These are phyloP conservation scores for Trichoderma gracile DNA, from an alignment of 2,329 filamentous ascomycete species.

Conservation along the genomic window DNA sequence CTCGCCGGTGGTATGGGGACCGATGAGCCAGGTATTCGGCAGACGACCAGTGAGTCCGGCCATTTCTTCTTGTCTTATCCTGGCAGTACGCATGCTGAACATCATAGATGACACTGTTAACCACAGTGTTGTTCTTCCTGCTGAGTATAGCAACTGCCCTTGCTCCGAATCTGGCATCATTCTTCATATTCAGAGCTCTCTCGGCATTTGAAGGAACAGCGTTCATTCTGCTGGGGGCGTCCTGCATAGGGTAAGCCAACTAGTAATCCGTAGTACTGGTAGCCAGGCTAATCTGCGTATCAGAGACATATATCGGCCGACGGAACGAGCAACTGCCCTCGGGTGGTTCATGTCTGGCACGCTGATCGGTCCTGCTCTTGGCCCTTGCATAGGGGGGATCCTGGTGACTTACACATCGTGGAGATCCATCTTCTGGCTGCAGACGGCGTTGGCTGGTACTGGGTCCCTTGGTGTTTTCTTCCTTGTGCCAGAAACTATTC, in stretches of 20 bases:
- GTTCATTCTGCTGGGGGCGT: constrained; percentile 70
- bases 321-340: constrained; percentile 69
- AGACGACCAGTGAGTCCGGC: constrained; percentile 52
- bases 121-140: constrained; percentile 63
- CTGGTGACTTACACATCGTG: constrained; percentile 74
- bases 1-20: constrained; percentile 70
- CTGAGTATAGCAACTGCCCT: constrained; percentile 73
- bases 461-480: constrained; percentile 62
- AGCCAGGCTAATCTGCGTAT: constrained; percentile 25
- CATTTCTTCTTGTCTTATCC: neutral
- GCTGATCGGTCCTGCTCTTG: constrained; percentile 69
- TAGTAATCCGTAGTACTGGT: neutral
- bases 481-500: constrained; percentile 72
- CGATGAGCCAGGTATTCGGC: constrained; percentile 66
- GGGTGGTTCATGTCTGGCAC: constrained; percentile 73
- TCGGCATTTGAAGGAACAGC: constrained; percentile 75
- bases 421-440: constrained; percentile 77
- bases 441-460: constrained; percentile 65
- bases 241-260: constrained; percentile 60
- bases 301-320: constrained; percentile 63
- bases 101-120: constrained; percentile 48
- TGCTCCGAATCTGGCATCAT: constrained; percentile 68
- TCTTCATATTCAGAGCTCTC: constrained; percentile 72
- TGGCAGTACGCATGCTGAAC: neutral
- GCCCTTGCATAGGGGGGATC: constrained; percentile 71